Conservation (phyloP, 2,329 filamentous ascomycete genomes). For the Aspergillus phoenicis region DNA sequence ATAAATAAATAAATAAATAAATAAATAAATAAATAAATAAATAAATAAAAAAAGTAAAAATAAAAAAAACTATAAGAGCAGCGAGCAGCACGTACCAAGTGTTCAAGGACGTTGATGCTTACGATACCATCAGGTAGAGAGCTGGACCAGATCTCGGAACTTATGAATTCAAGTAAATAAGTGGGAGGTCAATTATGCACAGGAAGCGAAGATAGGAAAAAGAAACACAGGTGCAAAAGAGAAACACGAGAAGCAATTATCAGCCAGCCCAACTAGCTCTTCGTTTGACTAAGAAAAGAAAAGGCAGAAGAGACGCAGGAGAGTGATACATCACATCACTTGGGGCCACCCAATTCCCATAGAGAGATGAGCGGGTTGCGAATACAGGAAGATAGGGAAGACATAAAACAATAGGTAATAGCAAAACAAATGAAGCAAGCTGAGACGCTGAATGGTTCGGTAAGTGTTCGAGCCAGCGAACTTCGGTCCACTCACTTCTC, state of each 20-base stretch:
- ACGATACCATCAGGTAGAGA: background rate
- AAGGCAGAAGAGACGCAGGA: background rate
- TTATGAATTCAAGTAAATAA: background rate
- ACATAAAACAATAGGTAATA: background rate
- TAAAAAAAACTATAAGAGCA: too few relatives aligned
- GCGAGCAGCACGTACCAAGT: too few relatives aligned
- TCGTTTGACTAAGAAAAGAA: background rate
- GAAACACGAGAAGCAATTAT: background rate
- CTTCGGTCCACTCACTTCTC: background rate
- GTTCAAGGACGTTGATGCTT: background rate
- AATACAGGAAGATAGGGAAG: slow-evolving; percentile 4
- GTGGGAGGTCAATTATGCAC: slow-evolving; percentile 1
- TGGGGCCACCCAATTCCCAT: background rate
- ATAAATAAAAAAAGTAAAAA: too few relatives aligned
- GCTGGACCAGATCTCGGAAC: background rate
- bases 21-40: too few relatives aligned
- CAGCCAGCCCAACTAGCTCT: background rate
- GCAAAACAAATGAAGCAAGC: slow-evolving; percentile 1
- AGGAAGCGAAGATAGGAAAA: background rate
- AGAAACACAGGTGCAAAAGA: background rate
- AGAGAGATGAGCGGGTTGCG: background rate
- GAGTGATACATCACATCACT: background rate
- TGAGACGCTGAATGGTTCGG: background rate
- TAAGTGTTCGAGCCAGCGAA: background rate
- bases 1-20: too few relatives aligned